phyloP scores from a whole-genome alignment of 2,329 filamentous ascomycete species.

The Aspergillus sp. region DNA sequence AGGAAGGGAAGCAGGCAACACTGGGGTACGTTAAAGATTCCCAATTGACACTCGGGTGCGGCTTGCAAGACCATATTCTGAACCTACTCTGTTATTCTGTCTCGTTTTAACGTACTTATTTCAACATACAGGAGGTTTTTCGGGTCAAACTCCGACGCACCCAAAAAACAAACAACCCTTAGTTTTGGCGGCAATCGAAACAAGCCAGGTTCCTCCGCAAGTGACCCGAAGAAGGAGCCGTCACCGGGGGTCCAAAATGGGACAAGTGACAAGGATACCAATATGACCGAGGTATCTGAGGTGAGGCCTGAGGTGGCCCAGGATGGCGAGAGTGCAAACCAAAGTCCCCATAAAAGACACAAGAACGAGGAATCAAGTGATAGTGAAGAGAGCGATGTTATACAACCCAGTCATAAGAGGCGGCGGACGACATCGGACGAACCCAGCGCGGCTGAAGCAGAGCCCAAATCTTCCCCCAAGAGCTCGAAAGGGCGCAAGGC shows the following conservation, averaged over 20 bases:
- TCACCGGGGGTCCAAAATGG: background rate
- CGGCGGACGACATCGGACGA: constrained; percentile 34
- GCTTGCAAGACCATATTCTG: constrained; percentile 13
- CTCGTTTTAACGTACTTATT: background rate
- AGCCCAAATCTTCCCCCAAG: constrained; percentile 22
- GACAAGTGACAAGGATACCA: constrained; percentile 13
- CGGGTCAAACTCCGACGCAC: constrained; percentile 62
- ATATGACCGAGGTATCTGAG: constrained; percentile 15
- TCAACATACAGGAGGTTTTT: constrained; percentile 76
- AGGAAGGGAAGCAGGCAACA: constrained; percentile 68
- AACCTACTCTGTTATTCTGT: background rate
- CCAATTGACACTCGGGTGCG: constrained; percentile 74
- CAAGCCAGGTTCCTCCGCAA: constrained; percentile 30
- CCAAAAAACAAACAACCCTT: constrained; percentile 74
- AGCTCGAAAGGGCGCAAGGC: constrained; percentile 15
- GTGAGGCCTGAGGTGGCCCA: constrained; percentile 3
- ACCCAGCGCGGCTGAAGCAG: constrained; percentile 32
- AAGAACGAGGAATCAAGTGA: constrained; percentile 34
- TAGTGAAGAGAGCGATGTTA: constrained; percentile 40
- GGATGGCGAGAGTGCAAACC: constrained; percentile 2
- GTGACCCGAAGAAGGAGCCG: constrained; percentile 26
- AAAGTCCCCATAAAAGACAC: constrained; percentile 19
- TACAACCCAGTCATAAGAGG: constrained; percentile 60
- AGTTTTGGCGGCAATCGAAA: constrained; percentile 66
- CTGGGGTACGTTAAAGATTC: constrained; percentile 80